Base-by-base conservation (phyloP, 2,329 filamentous ascomycete species). In the Uncinocarpus reesii region DNA sequence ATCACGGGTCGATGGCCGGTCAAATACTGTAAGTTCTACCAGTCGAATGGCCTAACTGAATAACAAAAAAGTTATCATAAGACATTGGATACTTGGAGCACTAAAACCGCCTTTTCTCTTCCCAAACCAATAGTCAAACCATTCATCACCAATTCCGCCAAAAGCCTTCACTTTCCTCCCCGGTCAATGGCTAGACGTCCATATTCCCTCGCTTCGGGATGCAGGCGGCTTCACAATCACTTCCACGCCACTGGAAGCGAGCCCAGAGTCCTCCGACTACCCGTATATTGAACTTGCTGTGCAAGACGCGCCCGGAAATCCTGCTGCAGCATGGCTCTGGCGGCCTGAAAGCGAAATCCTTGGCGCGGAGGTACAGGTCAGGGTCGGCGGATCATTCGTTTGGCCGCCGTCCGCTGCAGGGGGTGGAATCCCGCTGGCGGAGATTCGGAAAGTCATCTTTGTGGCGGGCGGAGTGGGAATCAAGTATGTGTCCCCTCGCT, bases 171-270 rank as follows among this genome's bases (percentile, higher is more conserved):
- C 84, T 74, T 93, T 92, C 66, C 73, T 80, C 4, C 79, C 88
- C 4, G 88, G 88, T 47, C 88, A 94, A 71, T 95, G 87, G 86
- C 75, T 95, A 48, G 88, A 95, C 62, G 81, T 87, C 5, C 82
- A 84, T 62, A 76, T 87, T 46, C 86, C 88, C 1, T 71, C 70
- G 31, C 68, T 86, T 37, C 58, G 74, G 36, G 80, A 83, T 61
- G 81, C 86, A 2, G 88, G 88, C 28, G 88, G 88, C 50, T 95
- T 94, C 71, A 94, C 87, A 35, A 84, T 94, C 54, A 90, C 86
- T 5, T 92, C 85, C 1, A 70, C 83, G 0, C 86, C 86, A 0
- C 75, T 73, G 35, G 68, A 73, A 47, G 74, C 78, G 56, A 63
- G n/a, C 59, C 55, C 58, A 7, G 56, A 57, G 21, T 42, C 52